These are phyloP conservation scores for Talaromyces trachyspermus DNA, from an alignment of 495 filamentous ascomycete species.

Conservation along the genomic window DNA sequence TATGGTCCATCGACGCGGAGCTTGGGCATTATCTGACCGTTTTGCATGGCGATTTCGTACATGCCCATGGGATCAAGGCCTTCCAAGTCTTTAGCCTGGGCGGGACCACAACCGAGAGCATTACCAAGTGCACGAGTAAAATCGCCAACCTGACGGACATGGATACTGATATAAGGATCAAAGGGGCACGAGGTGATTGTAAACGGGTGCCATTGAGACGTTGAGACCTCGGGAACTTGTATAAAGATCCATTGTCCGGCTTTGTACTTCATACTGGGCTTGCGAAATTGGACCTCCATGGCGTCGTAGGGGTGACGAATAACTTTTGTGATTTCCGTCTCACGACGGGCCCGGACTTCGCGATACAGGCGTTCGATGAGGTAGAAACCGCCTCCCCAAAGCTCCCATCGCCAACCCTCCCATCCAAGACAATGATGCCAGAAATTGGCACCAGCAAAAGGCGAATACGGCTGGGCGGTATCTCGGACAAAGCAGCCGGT, in stretches of 20 bases:
- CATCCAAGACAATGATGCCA: constrained; percentile 96
- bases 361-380: constrained; percentile 84
- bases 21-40: constrained; percentile 81
- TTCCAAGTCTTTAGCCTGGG: constrained; percentile 79
- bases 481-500: constrained; percentile 94
- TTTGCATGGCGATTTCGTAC: constrained; percentile 95
- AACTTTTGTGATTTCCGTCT: constrained; percentile 86
- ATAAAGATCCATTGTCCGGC: constrained; percentile 96
- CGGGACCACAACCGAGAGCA: constrained; percentile 81
- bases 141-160: constrained; percentile 94
- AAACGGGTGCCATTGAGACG: constrained; percentile 95
- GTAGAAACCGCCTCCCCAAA: constrained; percentile 80
- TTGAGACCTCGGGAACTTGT: constrained; percentile 81
- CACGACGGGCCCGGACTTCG: constrained; percentile 72
- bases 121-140: constrained; percentile 85
- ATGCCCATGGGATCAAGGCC: constrained; percentile 89
- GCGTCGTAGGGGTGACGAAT: constrained; percentile 97
- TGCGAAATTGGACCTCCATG: constrained; percentile 94
- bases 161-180: constrained; percentile 87
- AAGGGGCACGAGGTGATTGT: constrained; percentile 98
- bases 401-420: constrained; percentile 95
- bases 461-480: constrained; percentile 60
- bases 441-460: constrained; percentile 72
- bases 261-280: constrained; percentile 97
- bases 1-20: constrained; percentile 94